Evolutionary conservation across 768 basidiomycete species (phyloP), one percentile per base, ranked within the genome.

Genomic region (Lentinula lateritia): DNA sequence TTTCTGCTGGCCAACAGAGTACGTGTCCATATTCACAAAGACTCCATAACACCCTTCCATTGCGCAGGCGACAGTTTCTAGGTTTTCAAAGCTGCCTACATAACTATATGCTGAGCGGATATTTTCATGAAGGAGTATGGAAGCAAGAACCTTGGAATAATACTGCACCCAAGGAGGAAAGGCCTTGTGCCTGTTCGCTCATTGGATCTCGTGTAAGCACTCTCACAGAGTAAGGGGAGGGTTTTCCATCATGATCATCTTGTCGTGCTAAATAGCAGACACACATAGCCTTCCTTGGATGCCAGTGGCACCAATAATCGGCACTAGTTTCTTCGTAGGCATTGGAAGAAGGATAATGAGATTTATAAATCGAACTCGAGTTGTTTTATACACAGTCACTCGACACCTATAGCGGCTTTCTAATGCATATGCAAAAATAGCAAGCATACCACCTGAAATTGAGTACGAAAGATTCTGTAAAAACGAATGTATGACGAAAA

Each of bases 271-370:
- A 18, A 80, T 69, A 32, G 71, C 72, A 55, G 75, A 70, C 39
- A 78, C 72, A 53, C 79, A 76, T 20, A 70, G 70, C 61, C 73
- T 66, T 15, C 79, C 79, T 61, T 80, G 79, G 2, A 77, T 78
- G 59, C 79, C 79, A 41, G 79, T 80, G 7, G 75, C 79, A 41
- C 79, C 79, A 35, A 80, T 74, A 43, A 80, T 76, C 46, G 79
- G 71, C 60, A 80, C 77, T 58, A 76, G 64, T 66, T 76, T 78
- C 10, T 58, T 43, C 28, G 13, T 10, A 9, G 18, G 9, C 34
- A 39, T 55, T 43, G 7, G 6, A 6, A 15, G 16, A 6, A 6
- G 6, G 15, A 16, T n/a, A 16, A 18, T 16, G 42, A 6, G 38
- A 39, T 39, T 39, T 8, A 28, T 28, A 4, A 2, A 4, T 28